Evolutionary conservation across 2,329 filamentous ascomycete genomes (phyloP), one percentile per base, ranked within the genome.

Genomic region (Aspergillus sp.): DNA sequence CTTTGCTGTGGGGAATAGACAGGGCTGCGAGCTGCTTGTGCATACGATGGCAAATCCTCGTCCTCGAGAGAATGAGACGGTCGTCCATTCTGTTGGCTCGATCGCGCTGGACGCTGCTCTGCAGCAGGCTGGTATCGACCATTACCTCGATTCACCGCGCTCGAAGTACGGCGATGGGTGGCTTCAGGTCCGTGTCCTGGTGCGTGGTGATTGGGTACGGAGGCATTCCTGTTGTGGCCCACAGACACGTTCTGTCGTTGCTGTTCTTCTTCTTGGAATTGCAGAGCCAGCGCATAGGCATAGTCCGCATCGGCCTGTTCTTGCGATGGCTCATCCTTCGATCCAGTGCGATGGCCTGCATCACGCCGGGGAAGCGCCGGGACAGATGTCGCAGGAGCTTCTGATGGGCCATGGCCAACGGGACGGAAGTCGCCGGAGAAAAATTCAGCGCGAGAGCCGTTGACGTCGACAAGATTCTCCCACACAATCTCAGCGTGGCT

Each of bases 401-500:
- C 57, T 6, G 64, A 51, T 41, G 65, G 46, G 19, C 63, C 70
- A 57, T 84, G 84, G 17, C 88, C 84, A n/a, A 96, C 87, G 0
- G 86, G 76, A 27, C 85, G 81, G 67, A 97, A 97, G 60, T 97
- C 90, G 1, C 93, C 93, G 0, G 90, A 89, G 57, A 89, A 88
- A 59, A 94, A 89, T 62, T 90, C 87, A 2, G 88, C 84, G 12
- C 80, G 80, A 59, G 87, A 85, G 6, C 93, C 93, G 45, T 84
- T 93, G 19, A 95, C 84, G 59, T 97, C 91, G 1, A 86, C 85
- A 2, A 98, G 75, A 7, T 86, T 93, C 68, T 98, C 93, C 93
- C 93, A 98, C 0, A 98, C 88, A 10, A 98, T 83, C 64, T 97
- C 91, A 13, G 90, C 85, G 57, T 96, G 89, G 7, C 78, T 80